Percentiles rank a stretch among this genome's conserved stretches.
Evolutionary conservation across 257 asterid genomes (phyloP).

Genomic region (Lithospermum erythrorhizon): DNA sequence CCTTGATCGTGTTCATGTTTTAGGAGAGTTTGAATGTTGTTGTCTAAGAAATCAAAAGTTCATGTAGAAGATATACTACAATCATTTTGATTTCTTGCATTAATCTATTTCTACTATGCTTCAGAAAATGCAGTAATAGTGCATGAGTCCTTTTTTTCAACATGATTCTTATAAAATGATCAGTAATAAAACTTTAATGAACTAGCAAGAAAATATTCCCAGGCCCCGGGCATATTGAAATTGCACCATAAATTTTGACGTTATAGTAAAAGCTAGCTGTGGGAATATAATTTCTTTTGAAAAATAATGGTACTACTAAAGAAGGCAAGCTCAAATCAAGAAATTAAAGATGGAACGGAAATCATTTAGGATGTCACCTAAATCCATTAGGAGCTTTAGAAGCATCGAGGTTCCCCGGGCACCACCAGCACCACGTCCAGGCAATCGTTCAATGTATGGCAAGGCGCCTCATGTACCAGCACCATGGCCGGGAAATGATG

Average conservation of each 20-base stretch:
- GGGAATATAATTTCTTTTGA: slow-evolving; percentile 5
- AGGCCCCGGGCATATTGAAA: slow-evolving; percentile 6
- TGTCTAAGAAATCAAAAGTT: too few species aligned
- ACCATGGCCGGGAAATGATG: too few species aligned
- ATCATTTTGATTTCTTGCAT: too few species aligned
- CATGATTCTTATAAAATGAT: neutral
- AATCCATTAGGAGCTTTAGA: neutral
- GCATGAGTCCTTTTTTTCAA: neutral
- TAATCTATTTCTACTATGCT: too few species aligned
- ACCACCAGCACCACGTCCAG: neutral
- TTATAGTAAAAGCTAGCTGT: neutral
- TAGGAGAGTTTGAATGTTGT: too few species aligned
- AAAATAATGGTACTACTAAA: neutral
- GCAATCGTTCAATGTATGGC: neutral
- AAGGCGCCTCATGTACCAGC: slow-evolving; percentile 10
- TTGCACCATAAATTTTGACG: slow-evolving; percentile 10
- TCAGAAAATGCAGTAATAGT: neutral
- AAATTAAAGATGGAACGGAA: neutral
- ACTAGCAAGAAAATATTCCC: slow-evolving; percentile 29
- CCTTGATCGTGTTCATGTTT: too few species aligned
- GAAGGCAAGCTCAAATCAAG: neutral
- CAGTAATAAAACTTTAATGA: neutral
- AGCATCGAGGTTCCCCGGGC: neutral
- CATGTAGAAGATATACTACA: too few species aligned
- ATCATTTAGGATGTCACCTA: neutral